Conservation (phyloP, 495 filamentous ascomycete species). For the Xylaria venustula region DNA sequence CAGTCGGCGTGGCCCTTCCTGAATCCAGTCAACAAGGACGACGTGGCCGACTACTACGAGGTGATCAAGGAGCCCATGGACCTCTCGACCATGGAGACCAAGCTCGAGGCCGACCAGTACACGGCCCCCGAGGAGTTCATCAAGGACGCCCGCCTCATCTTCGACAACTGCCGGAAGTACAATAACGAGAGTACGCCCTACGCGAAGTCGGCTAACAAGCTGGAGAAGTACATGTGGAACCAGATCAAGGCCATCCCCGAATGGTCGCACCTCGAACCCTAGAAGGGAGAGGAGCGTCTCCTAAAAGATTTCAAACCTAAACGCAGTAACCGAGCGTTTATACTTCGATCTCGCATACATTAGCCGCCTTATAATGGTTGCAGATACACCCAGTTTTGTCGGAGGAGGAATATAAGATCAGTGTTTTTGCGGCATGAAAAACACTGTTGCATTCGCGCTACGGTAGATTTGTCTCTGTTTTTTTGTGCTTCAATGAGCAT, state of each 20-base stretch:
- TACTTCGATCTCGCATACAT: too few relatives aligned
- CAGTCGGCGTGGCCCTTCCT: constrained; percentile 90
- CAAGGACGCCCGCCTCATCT: constrained; percentile 85
- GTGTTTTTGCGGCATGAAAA: too few relatives aligned
- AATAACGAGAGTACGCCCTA: constrained; percentile 96
- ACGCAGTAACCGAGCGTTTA: too few relatives aligned
- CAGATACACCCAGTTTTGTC: too few relatives aligned
- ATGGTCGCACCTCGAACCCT: constrained; percentile 72
- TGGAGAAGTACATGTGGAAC: constrained; percentile 96
- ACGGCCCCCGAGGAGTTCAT: constrained; percentile 90
- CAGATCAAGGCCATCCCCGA: constrained; percentile 92
- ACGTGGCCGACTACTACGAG: constrained; percentile 96
- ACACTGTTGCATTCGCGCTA: too few relatives aligned
- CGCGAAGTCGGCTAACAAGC: constrained; percentile 89
- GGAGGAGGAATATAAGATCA: too few relatives aligned
- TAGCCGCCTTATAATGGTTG: too few relatives aligned
- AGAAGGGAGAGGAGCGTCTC: constrained; percentile 15
- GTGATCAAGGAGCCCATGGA: constrained; percentile 99
- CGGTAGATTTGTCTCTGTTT: too few relatives aligned
- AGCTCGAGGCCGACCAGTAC: constrained; percentile 92
- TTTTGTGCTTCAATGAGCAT: not conserved
- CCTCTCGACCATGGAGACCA: constrained; percentile 90
- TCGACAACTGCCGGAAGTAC: constrained; percentile 92
- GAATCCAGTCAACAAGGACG: constrained; percentile 89
- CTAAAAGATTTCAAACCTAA: not conserved